Evolutionary conservation across 1,284 basidiomycete genomes (phyloP).

Genomic region (Irpex sp.): DNA sequence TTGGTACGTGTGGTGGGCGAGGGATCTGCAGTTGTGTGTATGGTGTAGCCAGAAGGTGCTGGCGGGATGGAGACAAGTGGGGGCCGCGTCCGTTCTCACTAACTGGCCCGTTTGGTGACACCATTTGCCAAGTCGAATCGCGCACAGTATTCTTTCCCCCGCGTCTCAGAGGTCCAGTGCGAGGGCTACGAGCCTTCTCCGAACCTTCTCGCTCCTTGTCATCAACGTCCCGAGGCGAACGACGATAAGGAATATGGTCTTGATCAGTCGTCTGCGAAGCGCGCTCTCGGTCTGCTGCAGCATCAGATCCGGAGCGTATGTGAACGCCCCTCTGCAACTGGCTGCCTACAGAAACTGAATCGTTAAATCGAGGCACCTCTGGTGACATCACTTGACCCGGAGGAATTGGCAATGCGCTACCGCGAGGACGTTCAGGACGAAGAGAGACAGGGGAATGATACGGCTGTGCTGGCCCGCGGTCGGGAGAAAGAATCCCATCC

Average conservation of each 20-base stretch:
- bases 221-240: conserved; percentile 10
- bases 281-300: conserved; percentile 45
- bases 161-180: conserved; percentile 7
- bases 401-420: conserved; percentile 13
- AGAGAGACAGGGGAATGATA: conserved; percentile 14
- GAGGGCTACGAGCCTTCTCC: conserved; percentile 4
- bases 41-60: conserved; percentile 8
- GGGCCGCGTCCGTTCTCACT: conserved; percentile 27
- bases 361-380: conserved; percentile 22
- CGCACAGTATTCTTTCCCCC: conserved; percentile 9
- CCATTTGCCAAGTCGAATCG: conserved; percentile 42
- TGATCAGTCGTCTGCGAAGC: conserved; percentile 36
- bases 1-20: conserved; percentile 34
- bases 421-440: conserved; percentile 20
- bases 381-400: conserved; percentile 17
- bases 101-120: conserved; percentile 29
- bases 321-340: conserved; percentile 29
- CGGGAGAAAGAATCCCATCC: conserved; percentile 39
- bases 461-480: conserved; percentile 27
- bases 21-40: conserved; percentile 29
- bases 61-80: conserved; percentile 18
- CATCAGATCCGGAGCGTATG: conserved; percentile 47
- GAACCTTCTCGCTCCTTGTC: conserved; percentile 15
- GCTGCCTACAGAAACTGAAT: conserved; percentile 34
- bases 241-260: conserved; percentile 30